Percentiles rank a stretch among this genome's conserved stretches.
Conservation (phyloP, 148 eudicot genomes). For the Heliamphora exappendiculata region DNA sequence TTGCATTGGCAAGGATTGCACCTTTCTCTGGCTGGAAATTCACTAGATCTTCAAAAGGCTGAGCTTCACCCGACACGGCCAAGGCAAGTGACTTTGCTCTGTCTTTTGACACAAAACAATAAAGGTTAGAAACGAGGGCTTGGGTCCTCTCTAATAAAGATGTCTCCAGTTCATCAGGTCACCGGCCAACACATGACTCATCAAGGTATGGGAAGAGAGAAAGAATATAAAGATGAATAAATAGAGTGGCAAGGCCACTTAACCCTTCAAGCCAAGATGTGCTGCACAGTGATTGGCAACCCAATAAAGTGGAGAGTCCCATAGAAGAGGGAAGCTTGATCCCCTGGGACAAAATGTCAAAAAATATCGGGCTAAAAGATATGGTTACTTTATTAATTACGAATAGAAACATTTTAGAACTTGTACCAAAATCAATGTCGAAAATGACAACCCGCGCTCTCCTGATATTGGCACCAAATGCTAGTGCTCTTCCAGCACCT, state of each 20-base stretch:
- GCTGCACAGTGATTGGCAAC: slow-evolving; percentile 8
- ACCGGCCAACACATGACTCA: background rate
- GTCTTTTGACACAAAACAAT: slow-evolving; percentile 13
- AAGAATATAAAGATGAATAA: background rate
- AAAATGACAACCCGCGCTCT: slow-evolving; percentile 35
- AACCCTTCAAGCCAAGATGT: background rate
- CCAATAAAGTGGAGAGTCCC: background rate
- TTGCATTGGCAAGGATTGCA: slow-evolving; percentile 51
- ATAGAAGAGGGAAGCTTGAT: background rate
- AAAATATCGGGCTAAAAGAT: background rate
- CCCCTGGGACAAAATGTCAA: background rate
- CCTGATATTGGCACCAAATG: slow-evolving; percentile 46
- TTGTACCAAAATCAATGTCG: slow-evolving; percentile 37
- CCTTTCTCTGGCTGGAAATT: slow-evolving; percentile 42
- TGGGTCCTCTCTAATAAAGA: background rate
- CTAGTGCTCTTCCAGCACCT: slow-evolving; percentile 53
- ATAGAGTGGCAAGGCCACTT: background rate
- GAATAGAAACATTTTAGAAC: background rate
- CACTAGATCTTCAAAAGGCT: slow-evolving; percentile 24
- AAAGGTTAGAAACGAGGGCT: background rate
- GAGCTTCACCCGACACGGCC: slow-evolving; percentile 39
- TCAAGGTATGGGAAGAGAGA: background rate
- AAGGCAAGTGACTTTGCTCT: slow-evolving; percentile 42
- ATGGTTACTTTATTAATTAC: background rate
- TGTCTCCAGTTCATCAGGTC: background rate